Base-by-base conservation (phyloP, 116 monocot species). In the Trichopus zeylanicus region DNA sequence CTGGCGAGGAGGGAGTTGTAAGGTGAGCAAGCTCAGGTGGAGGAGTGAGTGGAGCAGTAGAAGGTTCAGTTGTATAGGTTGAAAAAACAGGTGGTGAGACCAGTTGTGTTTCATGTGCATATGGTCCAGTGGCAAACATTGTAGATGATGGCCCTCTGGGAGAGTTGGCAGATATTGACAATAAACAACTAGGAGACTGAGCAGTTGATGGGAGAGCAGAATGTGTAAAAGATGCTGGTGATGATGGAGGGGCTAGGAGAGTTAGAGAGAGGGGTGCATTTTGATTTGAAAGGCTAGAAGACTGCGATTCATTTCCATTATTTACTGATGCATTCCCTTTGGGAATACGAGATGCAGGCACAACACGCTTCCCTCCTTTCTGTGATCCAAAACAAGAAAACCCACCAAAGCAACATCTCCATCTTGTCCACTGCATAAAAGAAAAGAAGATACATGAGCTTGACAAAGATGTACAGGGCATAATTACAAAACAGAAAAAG, bases 61-160 rank as follows among this genome's bases (percentile, higher is more conserved):
- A 97, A 47, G 97, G 97, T 58, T 97, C 97, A 19, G 97, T 97
- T 32, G 97, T 97, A 67, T 75, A 97, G 60, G 97, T 91, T 19
- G 97, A 97, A 65, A 97, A 97, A 32, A 91, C 97, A 18, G 97
- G 97, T 51, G 97, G 97, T 30, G 97, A 91, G 29, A 97, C 97
- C 47, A 91, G 69, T 51, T 97, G 97, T 18, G 91, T 90, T 75
- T 97, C 97, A 66, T 97, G 84, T 60, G 97, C 97, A 66, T 97
- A 97, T 12, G 97, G 97, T 8, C 97, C 97, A 5, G 84, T 91
- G 24, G 77, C 84, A 59, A 71, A 97, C 91, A 97, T 91, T 42
- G 76, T 81, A 56, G 83, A 81, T 31, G 97, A 71, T 49, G 86
- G 81, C 0, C 68, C 78, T 11, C 62, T 86, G 63, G 87, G 86